phyloP scores from a whole-genome alignment of 2,329 filamentous ascomycete species.

The Domatiomyces catenatus region DNA sequence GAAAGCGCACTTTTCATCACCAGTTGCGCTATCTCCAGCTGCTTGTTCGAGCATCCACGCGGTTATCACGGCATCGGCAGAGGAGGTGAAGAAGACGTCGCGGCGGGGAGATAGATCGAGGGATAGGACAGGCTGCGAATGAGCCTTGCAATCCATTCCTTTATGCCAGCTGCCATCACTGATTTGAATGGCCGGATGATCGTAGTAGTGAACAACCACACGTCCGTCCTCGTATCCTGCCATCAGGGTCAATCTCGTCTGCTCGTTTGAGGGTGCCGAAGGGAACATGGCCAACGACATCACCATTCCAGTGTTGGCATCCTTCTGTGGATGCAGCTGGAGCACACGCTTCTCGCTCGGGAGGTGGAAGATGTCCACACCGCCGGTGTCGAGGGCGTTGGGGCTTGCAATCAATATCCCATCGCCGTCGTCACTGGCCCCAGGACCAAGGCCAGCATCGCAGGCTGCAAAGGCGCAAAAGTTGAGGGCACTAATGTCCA shows the following conservation, averaged over 20 bases:
- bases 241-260: conserved; percentile 41
- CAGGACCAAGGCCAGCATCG: conserved; percentile 20
- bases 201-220: conserved; percentile 43
- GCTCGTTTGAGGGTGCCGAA: conserved; percentile 24
- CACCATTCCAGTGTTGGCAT: conserved; percentile 51
- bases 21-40: conserved; percentile 1
- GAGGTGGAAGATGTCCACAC: conserved; percentile 70
- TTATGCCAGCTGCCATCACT: conserved; percentile 31
- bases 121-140: conserved; percentile 70
- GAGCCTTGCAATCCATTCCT: conserved; percentile 50
- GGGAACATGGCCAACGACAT: conserved; percentile 62
- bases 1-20: conserved; percentile 30
- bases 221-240: conserved; percentile 79
- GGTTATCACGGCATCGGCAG: conserved; percentile 63
- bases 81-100: conserved; percentile 59
- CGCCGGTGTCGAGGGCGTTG: conserved; percentile 57
- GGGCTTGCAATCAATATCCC: conserved; percentile 56
- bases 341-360: conserved; percentile 58
- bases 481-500: conserved; percentile 85
- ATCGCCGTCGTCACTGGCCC: neutral
- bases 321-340: conserved; percentile 34
- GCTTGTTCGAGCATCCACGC: conserved; percentile 51
- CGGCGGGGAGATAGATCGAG: conserved; percentile 39
- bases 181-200: neutral
- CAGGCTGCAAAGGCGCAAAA: conserved; percentile 74